Evolutionary conservation across 1,284 basidiomycete species (phyloP).

Genomic region (Cystobasidium sp.): DNA sequence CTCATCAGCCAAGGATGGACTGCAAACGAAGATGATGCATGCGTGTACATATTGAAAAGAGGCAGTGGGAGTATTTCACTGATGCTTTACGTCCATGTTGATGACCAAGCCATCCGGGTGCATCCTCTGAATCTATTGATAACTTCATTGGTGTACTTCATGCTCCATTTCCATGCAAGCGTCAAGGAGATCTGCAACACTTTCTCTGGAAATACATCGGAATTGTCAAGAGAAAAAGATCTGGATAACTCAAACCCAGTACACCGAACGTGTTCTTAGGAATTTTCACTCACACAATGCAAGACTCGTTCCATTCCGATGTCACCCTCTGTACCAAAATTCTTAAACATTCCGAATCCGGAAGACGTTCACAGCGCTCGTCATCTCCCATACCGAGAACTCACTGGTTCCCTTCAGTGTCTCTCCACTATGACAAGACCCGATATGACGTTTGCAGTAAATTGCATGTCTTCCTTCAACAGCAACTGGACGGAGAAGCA

Average conservation of each 20-base stretch:
- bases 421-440: conserved; percentile 58
- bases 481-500: conserved; percentile 55
- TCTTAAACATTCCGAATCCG: conserved; percentile 3
- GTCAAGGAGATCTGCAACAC: conserved; percentile 43
- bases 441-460: conserved; percentile 60
- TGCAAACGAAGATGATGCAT: conserved; percentile 14
- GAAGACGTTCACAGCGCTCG: conserved; percentile 17
- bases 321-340: conserved; percentile 31
- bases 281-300: conserved; percentile 56
- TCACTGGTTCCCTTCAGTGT: conserved; percentile 60
- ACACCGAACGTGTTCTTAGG: conserved; percentile 57
- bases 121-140: background rate
- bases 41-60: conserved; percentile 8
- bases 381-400: conserved; percentile 52
- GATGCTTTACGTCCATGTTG: conserved; percentile 49
- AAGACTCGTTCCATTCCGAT: conserved; percentile 38
- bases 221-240: conserved; percentile 35
- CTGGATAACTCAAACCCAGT: conserved; percentile 55
- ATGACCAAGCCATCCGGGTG: conserved; percentile 45
- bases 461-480: conserved; percentile 56
- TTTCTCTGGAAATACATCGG: conserved; percentile 42
- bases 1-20: conserved; percentile 19
- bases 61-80: conserved; percentile 8
- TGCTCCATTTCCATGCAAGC: conserved; percentile 33
- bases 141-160: conserved; percentile 38